These are phyloP conservation scores for Knufia petricola DNA, from an alignment of 2,329 filamentous ascomycete species.

Conservation along the genomic window DNA sequence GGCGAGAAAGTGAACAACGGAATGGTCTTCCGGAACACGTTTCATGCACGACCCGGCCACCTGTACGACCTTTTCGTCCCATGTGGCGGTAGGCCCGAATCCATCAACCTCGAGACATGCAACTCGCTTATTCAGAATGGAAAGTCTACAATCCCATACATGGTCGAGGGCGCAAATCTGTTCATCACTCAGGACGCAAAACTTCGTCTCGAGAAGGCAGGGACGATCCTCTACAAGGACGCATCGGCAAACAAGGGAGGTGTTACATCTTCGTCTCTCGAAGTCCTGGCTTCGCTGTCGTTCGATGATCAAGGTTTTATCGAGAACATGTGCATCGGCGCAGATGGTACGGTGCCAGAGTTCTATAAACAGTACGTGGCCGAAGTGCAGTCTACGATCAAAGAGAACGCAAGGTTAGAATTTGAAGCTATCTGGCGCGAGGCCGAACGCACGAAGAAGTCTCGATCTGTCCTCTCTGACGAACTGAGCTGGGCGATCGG, in stretches of 20 bases:
- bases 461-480: slow-evolving; percentile 82
- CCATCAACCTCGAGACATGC: slow-evolving; percentile 83
- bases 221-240: slow-evolving; percentile 93
- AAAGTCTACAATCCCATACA: slow-evolving; percentile 80
- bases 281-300: slow-evolving; percentile 86
- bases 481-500: slow-evolving; percentile 87
- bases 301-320: slow-evolving; percentile 86
- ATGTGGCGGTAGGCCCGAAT: slow-evolving; percentile 91
- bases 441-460: slow-evolving; percentile 66
- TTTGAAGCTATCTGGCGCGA: slow-evolving; percentile 99
- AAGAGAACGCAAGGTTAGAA: slow-evolving; percentile 82
- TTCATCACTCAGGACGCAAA: slow-evolving; percentile 99
- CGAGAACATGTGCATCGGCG: slow-evolving; percentile 81
- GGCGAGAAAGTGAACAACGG: slow-evolving; percentile 86
- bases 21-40: slow-evolving; percentile 93
- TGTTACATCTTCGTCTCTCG: slow-evolving; percentile 91
- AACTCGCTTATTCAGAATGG: slow-evolving; percentile 82
- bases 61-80: slow-evolving; percentile 85
- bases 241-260: slow-evolving; percentile 98
- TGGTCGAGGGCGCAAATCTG: slow-evolving; percentile 94
- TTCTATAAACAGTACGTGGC: slow-evolving; percentile 94
- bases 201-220: slow-evolving; percentile 86
- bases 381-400: slow-evolving; percentile 81
- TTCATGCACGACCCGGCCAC: slow-evolving; percentile 72
- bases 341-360: slow-evolving; percentile 66